These are phyloP conservation scores for Guyanaporus albipodus DNA, from an alignment of 768 basidiomycete species.

Conservation along the genomic window DNA sequence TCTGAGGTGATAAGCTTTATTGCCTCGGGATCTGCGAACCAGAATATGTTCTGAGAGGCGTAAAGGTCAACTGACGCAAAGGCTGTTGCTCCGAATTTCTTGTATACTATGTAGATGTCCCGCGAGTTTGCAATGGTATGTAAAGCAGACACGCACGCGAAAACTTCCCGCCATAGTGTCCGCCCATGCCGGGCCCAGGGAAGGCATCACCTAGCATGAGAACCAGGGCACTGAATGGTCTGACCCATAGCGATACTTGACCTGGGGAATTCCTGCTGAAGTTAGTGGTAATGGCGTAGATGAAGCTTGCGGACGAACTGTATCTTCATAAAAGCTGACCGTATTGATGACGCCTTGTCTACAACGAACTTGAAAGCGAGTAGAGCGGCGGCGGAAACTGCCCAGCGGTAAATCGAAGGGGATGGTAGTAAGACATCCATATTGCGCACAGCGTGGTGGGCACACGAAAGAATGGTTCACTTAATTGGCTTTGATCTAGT, in stretches of 20 bases:
- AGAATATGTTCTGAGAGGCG: constrained; percentile 32
- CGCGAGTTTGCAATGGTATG: not conserved
- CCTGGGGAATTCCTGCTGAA: constrained; percentile 21
- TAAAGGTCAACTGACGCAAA: constrained; percentile 35
- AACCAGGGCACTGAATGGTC: constrained; percentile 30
- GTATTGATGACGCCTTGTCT: constrained; percentile 5
- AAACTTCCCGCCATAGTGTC: constrained; percentile 34
- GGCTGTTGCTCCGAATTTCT: constrained; percentile 37
- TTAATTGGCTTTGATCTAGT: too few relatives aligned
- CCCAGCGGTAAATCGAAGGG: constrained; percentile 8
- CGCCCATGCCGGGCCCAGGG: constrained; percentile 34
- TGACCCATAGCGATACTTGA: constrained; percentile 23
- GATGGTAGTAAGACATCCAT: constrained; percentile 3
- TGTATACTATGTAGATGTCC: constrained; percentile 35
- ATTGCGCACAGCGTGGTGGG: not conserved
- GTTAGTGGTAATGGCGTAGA: not conserved
- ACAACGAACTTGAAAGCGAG: constrained; percentile 4
- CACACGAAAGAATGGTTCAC: too few relatives aligned
- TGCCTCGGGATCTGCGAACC: constrained; percentile 43
- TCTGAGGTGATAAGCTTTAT: constrained; percentile 34
- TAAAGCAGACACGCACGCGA: constrained; percentile 26
- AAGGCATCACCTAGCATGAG: constrained; percentile 30
- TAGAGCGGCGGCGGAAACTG: constrained; percentile 1
- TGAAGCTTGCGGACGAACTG: constrained; percentile 6
- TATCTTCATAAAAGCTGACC: constrained; percentile 14